Evolutionary conservation across 495 filamentous ascomycete genomes (phyloP), one percentile per base, ranked within the genome.

Genomic region (Aspergillus saccharolyticus): DNA sequence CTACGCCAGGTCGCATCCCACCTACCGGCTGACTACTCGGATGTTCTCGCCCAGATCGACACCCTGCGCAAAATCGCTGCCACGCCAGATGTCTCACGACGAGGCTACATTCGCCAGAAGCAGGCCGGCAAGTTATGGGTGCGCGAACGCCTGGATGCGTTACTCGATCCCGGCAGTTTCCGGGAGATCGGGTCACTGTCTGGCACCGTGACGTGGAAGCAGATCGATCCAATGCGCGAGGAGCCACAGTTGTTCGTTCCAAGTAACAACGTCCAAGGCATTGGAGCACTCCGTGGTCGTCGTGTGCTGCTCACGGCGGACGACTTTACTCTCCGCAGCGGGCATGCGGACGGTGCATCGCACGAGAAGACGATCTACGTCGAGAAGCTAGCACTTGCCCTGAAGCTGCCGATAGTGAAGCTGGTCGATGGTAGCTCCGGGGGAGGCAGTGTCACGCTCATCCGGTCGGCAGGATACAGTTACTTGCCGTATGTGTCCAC

Each of bases 71-170:
- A 55, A 15, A 78, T 84, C 42, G 82, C 83, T 8, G 68, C 68
- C 39, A 84, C 74, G 0, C 82, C 83, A 10, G 74, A 84, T 48
- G 64, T 70, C 2, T 77, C 70, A 19, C 76, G 79, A 57, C 72
- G 78, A 50, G 83, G 82, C 16, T 85, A 85, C 52, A 59, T 80
- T 15, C 75, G 82, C 1, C 82, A 86, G 64, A 84, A 84, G 52
- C 73, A 83, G 72, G 78, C 81, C 2, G 83, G 83, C 3, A 86
- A 85, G 63, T 73, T 86, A n/a, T 85, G 83, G 83, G 82, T 85
- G 0, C 77, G 82, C 15, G 82, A 86, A 55, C 75, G 83, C 1
- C 78, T 86, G 17, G 74, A 82, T 14, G 62, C 72, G 16, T 73
- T 85, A 3, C 72, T 86, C 9, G 82, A 86, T 56, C 63, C 63